Evolutionary conservation across 257 asterid species (phyloP), one percentile per base, ranked within the genome.

Genomic region (Solanum lycopersicoides): DNA sequence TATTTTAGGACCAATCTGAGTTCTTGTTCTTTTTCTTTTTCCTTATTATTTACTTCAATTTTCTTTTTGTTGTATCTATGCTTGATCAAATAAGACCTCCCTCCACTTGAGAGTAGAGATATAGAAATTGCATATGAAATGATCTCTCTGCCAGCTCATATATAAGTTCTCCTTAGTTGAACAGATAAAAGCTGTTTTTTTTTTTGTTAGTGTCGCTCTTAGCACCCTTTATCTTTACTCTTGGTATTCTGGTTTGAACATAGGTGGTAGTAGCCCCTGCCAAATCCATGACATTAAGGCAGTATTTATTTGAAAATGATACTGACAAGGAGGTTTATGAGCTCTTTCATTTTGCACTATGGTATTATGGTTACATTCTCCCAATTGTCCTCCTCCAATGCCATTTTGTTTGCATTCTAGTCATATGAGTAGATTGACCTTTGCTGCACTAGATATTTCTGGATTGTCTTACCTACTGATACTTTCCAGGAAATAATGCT

Each of bases 401-500:
- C 73, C 44, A 45, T 30, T 25, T 86, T 28, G 65, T 25, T 79
- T 79, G 84, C 65, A 45, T 79, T 8, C 25, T 59, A 72, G 83
- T 30, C 34, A 20, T 74, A 74, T 13, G 71, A 86, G 79, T 32
- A 45, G 35, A 86, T 72, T 72, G 72, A 79, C 66, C 37, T 47
- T 69, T 53, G 50, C 30, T 86, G 82, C 10, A 12, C 37, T 47
- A n/a, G 3, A 72, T 20, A 5, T 53, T 59, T 82, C 74, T 47
- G 83, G 83, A 42, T 3, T 87, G 77, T 73, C 84, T 44, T 47
- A 44, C 83, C 44, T 45, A 68, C 20, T 23, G 45, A 69, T 28
- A 44, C 82, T 75, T 86, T 86, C 77, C 89, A 56, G 96, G 93
- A 86, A 88, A 92, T 91, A 83, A 91, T 95, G 96, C 83, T 88